Evolutionary conservation across 176 grass and related monocot genomes (phyloP), one percentile per base, ranked within the genome.

Genomic region (Phyllostachys edulis): DNA sequence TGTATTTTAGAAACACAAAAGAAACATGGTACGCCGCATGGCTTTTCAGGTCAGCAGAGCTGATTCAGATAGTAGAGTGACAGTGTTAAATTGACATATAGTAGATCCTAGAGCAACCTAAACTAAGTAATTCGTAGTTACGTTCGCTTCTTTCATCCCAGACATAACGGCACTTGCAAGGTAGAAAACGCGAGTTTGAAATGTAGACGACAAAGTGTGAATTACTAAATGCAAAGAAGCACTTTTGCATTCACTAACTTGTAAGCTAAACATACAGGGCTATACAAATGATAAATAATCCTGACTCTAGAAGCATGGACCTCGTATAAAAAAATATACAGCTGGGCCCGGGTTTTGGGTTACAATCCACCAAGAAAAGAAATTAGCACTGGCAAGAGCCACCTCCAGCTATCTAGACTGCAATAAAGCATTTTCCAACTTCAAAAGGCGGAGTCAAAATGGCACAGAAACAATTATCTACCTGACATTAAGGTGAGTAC

Each of bases 401-500:
- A 70, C 73, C 54, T 6, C 23, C 39, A 47, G 41, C 56, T 70
- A 69, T 78, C 34, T 83, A 71, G 34, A 78, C 49, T 46, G 23
- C 47, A 71, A 76, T 52, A 40, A 77, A 61, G 71, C 77, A 64
- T 17, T 75, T 67, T 50, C 36, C 21, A 64, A 63, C 55, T 44
- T 65, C 34, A 50, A 52, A 64, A 42, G 42, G 18, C 44, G 38
- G 44, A 47, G 18, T 36, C 47, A 54, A 86, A 80, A 60, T 26
- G 69, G 34, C 56, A 74, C 12, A 37, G 6, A 51, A 65, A 66
- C 4, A 84, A 84, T 46, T 65, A 79, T 80, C 80, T 80, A 74
- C 68, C 87, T 80, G 38, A 72, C 74, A 63, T 57, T 80, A 63
- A 80, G 60, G 68, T 85, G 76, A 80, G 69, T 61, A 73, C 75